Evolutionary conservation across 2,329 filamentous ascomycete genomes (phyloP).

Genomic region (Calonectria pteridis): DNA sequence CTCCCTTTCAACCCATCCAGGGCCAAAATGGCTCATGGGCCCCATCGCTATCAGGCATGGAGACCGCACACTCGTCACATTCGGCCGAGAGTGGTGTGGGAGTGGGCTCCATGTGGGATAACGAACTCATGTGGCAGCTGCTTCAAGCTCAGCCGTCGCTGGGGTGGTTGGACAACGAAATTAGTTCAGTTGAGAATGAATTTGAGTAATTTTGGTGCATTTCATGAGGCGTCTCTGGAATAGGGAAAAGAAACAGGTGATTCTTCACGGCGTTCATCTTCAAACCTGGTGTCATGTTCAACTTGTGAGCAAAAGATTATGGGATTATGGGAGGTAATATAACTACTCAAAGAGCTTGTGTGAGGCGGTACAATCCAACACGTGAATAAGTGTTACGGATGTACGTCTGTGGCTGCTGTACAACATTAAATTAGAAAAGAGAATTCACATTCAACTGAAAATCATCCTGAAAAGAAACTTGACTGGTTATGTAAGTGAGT

Average conservation of each 20-base stretch:
- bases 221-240: neutral
- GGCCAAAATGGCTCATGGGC: neutral
- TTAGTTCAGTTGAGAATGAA: neutral
- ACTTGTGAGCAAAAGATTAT: no score
- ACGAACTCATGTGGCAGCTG: neutral
- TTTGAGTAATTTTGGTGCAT: neutral
- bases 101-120: neutral
- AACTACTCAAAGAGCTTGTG: no score
- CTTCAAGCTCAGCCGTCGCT: neutral
- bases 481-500: no score
- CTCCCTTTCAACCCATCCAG: neutral
- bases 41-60: neutral
- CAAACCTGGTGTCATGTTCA: no score
- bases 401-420: no score
- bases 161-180: neutral
- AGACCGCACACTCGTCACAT: neutral
- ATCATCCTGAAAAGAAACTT: neutral
- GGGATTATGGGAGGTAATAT: no score
- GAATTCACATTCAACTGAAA: neutral
- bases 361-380: no score
- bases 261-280: no score
- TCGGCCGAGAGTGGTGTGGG: neutral
- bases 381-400: no score
- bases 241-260: no score
- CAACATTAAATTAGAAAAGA: neutral